Base-by-base conservation (phyloP, 2,329 filamentous ascomycete species). In the Monilinia laxa region DNA sequence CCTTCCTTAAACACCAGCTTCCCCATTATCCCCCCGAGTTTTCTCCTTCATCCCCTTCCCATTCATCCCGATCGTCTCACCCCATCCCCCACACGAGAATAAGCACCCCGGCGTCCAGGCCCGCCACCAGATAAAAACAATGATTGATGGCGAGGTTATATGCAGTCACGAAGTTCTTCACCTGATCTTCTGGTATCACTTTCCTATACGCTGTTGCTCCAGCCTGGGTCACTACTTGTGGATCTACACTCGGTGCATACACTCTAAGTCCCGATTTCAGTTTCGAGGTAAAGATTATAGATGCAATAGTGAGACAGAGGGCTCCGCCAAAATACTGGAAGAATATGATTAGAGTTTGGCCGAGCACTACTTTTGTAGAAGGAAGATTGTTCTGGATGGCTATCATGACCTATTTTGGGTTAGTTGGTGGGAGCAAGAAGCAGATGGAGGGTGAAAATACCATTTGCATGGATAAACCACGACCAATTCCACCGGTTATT, bases 201-300 rank as follows among this genome's bases (percentile, higher is more conserved):
- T 66, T 62, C 18, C 76, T 73, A 51, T 83, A 78, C 1, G 71
- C 76, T 1, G 78, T 79, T 6, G 79, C 80, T 25, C 72, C 81
- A 0, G 80, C 80, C 4, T 70, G 68, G 5, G 83, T 75, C 0
- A 83, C 73, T 0, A 68, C 63, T 4, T 72, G 62, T 0, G 76
- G 71, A 59, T 79, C 68, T 5, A 79, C 72, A 16, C 60, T 56
- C 2, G 78, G 78, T 4, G 76, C 78, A 55, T 75, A 76, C 0
- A 56, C n/a, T 1, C 64, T 56, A 1, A 83, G 70, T 49, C 76
- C 75, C 0, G 74, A 55, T 75, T 23, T 55, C 12, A 75, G 51
- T 5, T 53, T 47, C 20, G 67, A 64, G 4, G 40, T 69, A 68
- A 79, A 79, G 23, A 77, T 73, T 0, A 73, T 75, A 28, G 79